Conservation (phyloP, 768 basidiomycete species). For the Tricholoma sp. region DNA sequence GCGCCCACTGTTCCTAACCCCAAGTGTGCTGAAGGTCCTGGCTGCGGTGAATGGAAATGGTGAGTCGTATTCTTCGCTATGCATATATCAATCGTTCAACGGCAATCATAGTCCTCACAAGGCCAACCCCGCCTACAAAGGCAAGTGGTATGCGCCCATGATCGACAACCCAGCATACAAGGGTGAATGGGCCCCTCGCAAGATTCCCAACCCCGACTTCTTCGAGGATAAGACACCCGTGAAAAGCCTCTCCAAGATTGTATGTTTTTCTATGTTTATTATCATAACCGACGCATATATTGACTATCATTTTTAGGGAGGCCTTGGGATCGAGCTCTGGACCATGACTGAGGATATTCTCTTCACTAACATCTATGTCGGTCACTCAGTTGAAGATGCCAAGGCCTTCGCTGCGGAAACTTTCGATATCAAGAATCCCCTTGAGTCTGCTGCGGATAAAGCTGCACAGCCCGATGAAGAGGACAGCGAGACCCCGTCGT, state of each 20-base stretch:
- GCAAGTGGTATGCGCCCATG: conserved; percentile 94
- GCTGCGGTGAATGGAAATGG: conserved; percentile 94
- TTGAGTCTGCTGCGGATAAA: conserved; percentile 66
- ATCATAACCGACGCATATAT: background rate
- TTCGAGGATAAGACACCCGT: conserved; percentile 85
- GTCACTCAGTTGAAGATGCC: conserved; percentile 85
- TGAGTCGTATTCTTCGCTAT: conserved; percentile 23
- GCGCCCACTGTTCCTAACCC: conserved; percentile 88
- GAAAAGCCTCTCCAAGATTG: conserved; percentile 81
- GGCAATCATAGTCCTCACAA: conserved; percentile 58
- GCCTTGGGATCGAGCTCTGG: conserved; percentile 98
- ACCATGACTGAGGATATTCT: conserved; percentile 97
- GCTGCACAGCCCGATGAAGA: conserved; percentile 44
- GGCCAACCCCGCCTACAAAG: conserved; percentile 93
- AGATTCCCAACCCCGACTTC: conserved; percentile 87
- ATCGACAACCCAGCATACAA: conserved; percentile 98
- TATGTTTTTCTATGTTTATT: conserved; percentile 28
- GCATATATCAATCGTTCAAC: background rate
- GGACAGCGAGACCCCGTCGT: conserved; percentile 42
- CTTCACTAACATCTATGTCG: conserved; percentile 92
- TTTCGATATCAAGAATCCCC: conserved; percentile 84
- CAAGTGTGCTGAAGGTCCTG: conserved; percentile 82
- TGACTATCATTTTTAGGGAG: conserved; percentile 47
- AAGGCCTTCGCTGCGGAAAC: conserved; percentile 79
- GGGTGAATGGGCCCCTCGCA: conserved; percentile 87